phyloP scores from a whole-genome alignment of 192 early-diverging fungal genomes.

The Chytriomyces hyalinus region DNA sequence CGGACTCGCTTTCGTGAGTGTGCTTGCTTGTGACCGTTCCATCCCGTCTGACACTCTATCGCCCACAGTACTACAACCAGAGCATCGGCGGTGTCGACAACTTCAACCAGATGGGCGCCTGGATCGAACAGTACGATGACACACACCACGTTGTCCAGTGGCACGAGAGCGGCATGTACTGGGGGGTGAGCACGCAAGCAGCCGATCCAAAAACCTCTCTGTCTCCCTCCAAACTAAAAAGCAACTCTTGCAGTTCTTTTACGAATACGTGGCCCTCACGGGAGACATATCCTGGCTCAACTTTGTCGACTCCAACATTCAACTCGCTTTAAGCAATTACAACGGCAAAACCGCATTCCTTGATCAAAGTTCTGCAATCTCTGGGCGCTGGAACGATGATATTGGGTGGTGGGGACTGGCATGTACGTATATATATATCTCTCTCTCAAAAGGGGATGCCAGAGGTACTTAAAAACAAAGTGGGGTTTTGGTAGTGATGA shows the following conservation, averaged over 20 bases:
- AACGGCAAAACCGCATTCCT: constrained; percentile 25
- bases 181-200: no score
- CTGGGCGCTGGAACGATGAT: constrained; percentile 46
- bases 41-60: background rate
- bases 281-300: constrained; percentile 25
- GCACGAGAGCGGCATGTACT: background rate
- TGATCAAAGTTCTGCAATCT: constrained; percentile 17
- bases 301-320: constrained; percentile 27
- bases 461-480: constrained; percentile 31
- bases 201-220: no score
- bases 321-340: constrained; percentile 16
- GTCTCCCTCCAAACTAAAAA: no score
- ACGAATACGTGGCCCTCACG: constrained; percentile 17
- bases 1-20: background rate
- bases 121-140: constrained; percentile 4
- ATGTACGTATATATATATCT: background rate
- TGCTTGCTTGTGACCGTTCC: background rate
- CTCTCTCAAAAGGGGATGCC: no score
- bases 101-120: background rate
- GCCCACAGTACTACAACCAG: background rate
- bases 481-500: constrained; percentile 34
- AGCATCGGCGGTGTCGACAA: constrained; percentile 1
- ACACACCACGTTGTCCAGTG: background rate
- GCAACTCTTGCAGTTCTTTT: constrained; percentile 8
- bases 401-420: constrained; percentile 54